Evolutionary conservation across 345 rosid species (phyloP), one percentile per base, ranked within the genome.

Genomic region (Pugionium cornutum): DNA sequence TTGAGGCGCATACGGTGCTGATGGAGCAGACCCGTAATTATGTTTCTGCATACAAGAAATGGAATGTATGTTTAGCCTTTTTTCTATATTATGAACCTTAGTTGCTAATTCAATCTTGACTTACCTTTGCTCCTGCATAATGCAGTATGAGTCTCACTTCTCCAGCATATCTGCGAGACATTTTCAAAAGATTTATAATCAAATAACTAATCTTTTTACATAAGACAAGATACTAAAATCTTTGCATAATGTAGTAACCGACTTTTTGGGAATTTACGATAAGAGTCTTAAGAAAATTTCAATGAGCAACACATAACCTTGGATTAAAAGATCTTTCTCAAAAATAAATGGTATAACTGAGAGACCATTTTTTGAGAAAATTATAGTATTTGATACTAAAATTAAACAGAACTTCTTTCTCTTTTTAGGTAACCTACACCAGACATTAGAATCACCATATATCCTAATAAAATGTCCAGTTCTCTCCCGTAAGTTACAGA

Each of bases 101-200:
- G 37, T 37, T 59, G 44, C 1, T 28, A 51, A 58, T 2, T 39
- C 44, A 7, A 40, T 8, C 25, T 6, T 6, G 39, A 28, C 79
- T 49, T 78, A 89, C 98, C 3, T 53, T 81, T 63, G 92, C 92
- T 48, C 77, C 83, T 32, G 77, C 60, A 40, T 83, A 89, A 67
- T 86, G 97, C 69, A 89, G 4, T 32, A 89, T 84, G 69, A 94
- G 72, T 28, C 83, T 77, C 45, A 84, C 88, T 78, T 85, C 96
- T 72, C 99, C 99, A 0, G 97, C 96, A 57, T 59, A 64, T 76
- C 99, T 92, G 84, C 51, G 78, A 70, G 60, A 46, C 42, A 57
- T 26, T 40, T 72, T 72, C 53, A 64, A 27, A 64, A 27, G 27
- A 49, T 5, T 27, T 3, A 8, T 33, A 47, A 43, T 5, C 36